Evolutionary conservation across 2,329 filamentous ascomycete genomes (phyloP).

Genomic region (Talaromyces sp.): DNA sequence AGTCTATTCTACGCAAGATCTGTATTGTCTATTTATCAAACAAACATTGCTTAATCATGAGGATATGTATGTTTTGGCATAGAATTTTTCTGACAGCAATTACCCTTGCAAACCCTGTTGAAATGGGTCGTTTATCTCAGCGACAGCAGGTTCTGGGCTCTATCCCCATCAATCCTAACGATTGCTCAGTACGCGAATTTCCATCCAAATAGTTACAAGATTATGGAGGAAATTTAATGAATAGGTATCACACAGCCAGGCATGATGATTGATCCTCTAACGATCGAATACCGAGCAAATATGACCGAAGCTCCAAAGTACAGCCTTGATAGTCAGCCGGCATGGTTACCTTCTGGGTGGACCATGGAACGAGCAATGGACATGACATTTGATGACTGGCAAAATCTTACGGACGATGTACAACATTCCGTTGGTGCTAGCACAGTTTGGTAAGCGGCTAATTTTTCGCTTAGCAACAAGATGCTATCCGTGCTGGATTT

Average conservation of each 20-base stretch:
- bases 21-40: neutral
- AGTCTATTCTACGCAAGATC: neutral
- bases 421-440: neutral
- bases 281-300: slow-evolving; percentile 5
- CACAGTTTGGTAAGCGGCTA: neutral
- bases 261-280: slow-evolving; percentile 4
- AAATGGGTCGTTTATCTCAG: slow-evolving; percentile 5
- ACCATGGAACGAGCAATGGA: slow-evolving; percentile 4
- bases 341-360: slow-evolving; percentile 1
- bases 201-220: neutral
- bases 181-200: neutral
- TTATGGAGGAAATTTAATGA: neutral
- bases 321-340: slow-evolving; percentile 1
- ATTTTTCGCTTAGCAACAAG: slow-evolving; percentile 2
- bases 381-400: slow-evolving; percentile 3
- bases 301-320: slow-evolving; percentile 7
- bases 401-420: neutral
- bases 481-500: slow-evolving; percentile 2
- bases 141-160: neutral
- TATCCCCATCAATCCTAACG: neutral
- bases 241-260: neutral
- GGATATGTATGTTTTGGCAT: neutral
- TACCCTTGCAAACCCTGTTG: neutral
- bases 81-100: neutral
- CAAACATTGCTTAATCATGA: neutral